phyloP scores from a whole-genome alignment of 352 stramenopile genomes.

The Phytophthora lateralis region DNA sequence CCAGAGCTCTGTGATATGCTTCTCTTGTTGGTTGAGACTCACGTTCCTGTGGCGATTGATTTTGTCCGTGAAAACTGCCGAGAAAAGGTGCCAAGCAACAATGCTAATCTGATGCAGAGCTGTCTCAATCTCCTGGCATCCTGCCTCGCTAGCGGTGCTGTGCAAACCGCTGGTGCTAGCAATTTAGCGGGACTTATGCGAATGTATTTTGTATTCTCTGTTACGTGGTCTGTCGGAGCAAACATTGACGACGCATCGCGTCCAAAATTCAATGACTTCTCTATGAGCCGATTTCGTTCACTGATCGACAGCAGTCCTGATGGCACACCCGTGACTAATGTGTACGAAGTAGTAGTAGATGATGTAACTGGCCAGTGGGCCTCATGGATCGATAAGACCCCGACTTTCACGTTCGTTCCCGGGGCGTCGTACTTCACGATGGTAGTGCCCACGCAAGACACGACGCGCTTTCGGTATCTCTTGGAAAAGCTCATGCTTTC shows the following conservation, averaged over 20 bases:
- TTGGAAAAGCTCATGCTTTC: constrained; percentile 88
- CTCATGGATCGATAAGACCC: constrained; percentile 90
- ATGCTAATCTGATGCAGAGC: constrained; percentile 87
- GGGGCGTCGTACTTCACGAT: constrained; percentile 93
- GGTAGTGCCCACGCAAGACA: constrained; percentile 95
- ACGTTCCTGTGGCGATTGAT: constrained; percentile 81
- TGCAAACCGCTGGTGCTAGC: constrained; percentile 45
- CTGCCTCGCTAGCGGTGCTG: constrained; percentile 54
- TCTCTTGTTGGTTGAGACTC: constrained; percentile 76
- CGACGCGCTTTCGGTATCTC: constrained; percentile 93
- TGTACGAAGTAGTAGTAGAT: constrained; percentile 88
- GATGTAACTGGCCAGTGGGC: constrained; percentile 73
- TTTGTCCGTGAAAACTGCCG: constrained; percentile 91
- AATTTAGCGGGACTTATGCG: constrained; percentile 65
- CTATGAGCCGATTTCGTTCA: constrained; percentile 64
- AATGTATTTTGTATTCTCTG: constrained; percentile 90
- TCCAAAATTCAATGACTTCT: constrained; percentile 89
- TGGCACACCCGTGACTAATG: constrained; percentile 60
- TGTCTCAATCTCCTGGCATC: constrained; percentile 89
- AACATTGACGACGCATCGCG: constrained; percentile 88
- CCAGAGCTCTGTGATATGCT: constrained; percentile 71
- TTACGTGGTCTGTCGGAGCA: constrained; percentile 86
- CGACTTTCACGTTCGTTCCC: constrained; percentile 86
- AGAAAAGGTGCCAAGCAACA: constrained; percentile 90
- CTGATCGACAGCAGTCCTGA: constrained; percentile 60